Evolutionary conservation across 2,329 filamentous ascomycete species (phyloP).

Genomic region (Xylariomycetidae sp.): DNA sequence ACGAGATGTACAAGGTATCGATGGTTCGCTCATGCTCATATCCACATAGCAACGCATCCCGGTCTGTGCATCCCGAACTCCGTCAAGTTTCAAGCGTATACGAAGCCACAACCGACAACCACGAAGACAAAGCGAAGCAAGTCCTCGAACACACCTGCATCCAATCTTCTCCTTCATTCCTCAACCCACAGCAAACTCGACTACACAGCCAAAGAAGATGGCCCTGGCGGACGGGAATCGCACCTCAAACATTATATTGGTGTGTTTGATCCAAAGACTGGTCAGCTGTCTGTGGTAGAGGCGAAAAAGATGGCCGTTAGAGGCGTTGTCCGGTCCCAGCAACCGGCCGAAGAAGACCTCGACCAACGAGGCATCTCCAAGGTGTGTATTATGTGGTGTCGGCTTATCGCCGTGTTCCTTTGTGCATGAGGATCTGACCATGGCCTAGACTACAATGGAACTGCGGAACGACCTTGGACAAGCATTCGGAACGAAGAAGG

Average conservation of each 20-base stretch:
- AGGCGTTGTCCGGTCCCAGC: constrained; percentile 50
- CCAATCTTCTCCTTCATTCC: constrained; percentile 53
- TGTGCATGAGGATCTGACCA: constrained; percentile 15
- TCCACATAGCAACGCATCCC: constrained; percentile 34
- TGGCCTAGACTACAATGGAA: constrained; percentile 48
- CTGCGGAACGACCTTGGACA: constrained; percentile 65
- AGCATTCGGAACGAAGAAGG: constrained; percentile 80
- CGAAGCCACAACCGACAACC: constrained; percentile 29
- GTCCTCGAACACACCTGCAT: constrained; percentile 27
- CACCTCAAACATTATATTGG: constrained; percentile 59
- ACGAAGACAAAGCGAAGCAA: constrained; percentile 31
- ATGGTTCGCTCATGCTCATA: constrained; percentile 6
- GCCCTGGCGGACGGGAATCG: constrained; percentile 31
- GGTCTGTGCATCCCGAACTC: constrained; percentile 32
- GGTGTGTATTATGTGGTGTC: constrained; percentile 26
- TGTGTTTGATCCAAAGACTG: constrained; percentile 55
- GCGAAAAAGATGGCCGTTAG: constrained; percentile 59
- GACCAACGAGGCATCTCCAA: constrained; percentile 29
- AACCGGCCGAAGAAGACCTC: constrained; percentile 42
- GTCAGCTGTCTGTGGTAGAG: constrained; percentile 54
- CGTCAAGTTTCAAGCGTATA: constrained; percentile 43
- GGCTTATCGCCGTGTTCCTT: neutral
- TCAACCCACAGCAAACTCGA: constrained; percentile 50
- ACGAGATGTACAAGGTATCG: constrained; percentile 10
- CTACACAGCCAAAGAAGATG: constrained; percentile 53